Evolutionary conservation across 2,329 filamentous ascomycete species (phyloP).

Genomic region (Penicillium thymicola): DNA sequence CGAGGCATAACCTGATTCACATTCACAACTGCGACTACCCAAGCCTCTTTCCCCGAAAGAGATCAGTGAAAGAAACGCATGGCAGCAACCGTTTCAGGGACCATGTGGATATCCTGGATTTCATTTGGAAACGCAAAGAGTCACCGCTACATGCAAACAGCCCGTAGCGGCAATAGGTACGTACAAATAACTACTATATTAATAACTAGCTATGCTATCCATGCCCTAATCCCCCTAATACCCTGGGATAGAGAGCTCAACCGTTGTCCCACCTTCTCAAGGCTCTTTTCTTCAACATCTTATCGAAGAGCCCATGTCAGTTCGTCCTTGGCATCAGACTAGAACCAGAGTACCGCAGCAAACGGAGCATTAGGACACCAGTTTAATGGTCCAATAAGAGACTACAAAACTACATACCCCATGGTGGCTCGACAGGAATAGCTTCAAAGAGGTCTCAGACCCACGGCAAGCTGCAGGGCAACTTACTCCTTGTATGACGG

Average conservation of each 20-base stretch:
- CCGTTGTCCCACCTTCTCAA: not conserved
- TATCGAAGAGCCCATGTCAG: constrained; percentile 3
- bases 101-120: constrained; percentile 30
- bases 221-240: constrained; percentile 3
- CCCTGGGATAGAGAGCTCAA: not conserved
- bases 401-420: not conserved
- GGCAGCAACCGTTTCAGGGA: constrained; percentile 27
- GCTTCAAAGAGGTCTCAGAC: constrained; percentile 33
- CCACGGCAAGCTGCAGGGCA: constrained; percentile 32
- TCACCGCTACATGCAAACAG: constrained; percentile 29
- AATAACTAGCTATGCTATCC: not conserved
- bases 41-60: constrained; percentile 15
- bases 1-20: constrained; percentile 35
- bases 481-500: constrained; percentile 29
- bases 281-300: not conserved
- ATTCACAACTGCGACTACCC: constrained; percentile 29
- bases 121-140: constrained; percentile 5
- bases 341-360: constrained; percentile 14
- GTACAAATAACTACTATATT: not conserved
- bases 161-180: constrained; percentile 19
- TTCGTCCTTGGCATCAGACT: constrained; percentile 14
- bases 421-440: constrained; percentile 22
- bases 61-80: constrained; percentile 17
- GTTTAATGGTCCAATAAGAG: constrained; percentile 24
- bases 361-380: constrained; percentile 24